phyloP scores from a whole-genome alignment of 768 basidiomycete genomes.

The Saitozyma podzolica region DNA sequence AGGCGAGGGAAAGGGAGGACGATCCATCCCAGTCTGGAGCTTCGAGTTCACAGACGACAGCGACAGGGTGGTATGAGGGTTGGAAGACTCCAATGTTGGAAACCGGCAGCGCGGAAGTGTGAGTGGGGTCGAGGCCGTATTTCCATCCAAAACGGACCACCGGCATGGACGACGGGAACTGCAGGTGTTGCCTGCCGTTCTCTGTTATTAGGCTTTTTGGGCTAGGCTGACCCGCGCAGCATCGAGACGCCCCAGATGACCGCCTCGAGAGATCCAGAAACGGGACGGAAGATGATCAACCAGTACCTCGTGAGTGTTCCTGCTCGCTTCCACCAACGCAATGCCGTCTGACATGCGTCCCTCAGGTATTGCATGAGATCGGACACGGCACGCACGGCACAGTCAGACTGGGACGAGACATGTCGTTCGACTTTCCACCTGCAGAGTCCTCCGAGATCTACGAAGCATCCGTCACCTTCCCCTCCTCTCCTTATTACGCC shows the following conservation, averaged over 20 bases:
- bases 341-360: not conserved
- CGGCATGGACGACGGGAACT: not conserved
- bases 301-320: slow-evolving; percentile 64
- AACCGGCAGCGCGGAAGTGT: slow-evolving; percentile 34
- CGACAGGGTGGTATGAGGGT: slow-evolving; percentile 11
- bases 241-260: slow-evolving; percentile 48
- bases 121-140: slow-evolving; percentile 3
- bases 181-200: no score
- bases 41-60: not conserved
- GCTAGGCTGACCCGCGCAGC: slow-evolving; percentile 16
- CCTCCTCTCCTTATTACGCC: slow-evolving; percentile 36
- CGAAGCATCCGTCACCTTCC: slow-evolving; percentile 7
- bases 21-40: not conserved
- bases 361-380: slow-evolving; percentile 64
- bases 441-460: slow-evolving; percentile 20
- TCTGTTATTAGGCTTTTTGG: not conserved
- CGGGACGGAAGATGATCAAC: slow-evolving; percentile 64
- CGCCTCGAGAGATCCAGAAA: slow-evolving; percentile 38
- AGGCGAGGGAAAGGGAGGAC: slow-evolving; percentile 13
- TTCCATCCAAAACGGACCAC: no score
- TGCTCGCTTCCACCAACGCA: no score
- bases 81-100: slow-evolving; percentile 26
- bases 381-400: slow-evolving; percentile 89
- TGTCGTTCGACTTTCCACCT: slow-evolving; percentile 22
- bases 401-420: slow-evolving; percentile 72